phyloP scores from a whole-genome alignment of 805 yeast species.

The Ogataea pini region DNA sequence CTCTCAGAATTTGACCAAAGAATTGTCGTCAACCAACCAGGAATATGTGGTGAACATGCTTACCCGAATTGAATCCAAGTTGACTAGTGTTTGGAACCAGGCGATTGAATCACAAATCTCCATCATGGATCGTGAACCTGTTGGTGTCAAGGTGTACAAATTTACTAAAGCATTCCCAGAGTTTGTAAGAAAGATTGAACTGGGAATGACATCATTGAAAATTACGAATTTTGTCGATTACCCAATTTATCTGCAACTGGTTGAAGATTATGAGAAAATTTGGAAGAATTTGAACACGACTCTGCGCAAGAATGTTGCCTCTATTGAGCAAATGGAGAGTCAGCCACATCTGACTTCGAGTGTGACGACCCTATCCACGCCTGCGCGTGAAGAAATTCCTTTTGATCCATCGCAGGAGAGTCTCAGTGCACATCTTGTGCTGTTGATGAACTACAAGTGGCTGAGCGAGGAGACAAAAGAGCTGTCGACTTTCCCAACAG shows the following conservation, averaged over 20 bases:
- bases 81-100: constrained; percentile 57
- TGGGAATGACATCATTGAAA: constrained; percentile 21
- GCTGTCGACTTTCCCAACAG: constrained; percentile 21
- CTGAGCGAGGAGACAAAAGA: constrained; percentile 44
- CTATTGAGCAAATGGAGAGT: constrained; percentile 10
- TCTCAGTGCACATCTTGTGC: constrained; percentile 35
- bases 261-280: constrained; percentile 22
- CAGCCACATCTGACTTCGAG: constrained; percentile 10
- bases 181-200: constrained; percentile 44
- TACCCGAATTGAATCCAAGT: constrained; percentile 51
- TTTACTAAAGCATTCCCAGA: constrained; percentile 50
- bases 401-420: constrained; percentile 6
- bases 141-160: constrained; percentile 38
- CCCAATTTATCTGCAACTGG: constrained; percentile 19
- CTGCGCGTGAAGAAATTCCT: not conserved
- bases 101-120: constrained; percentile 56
- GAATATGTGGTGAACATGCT: constrained; percentile 60
- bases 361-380: constrained; percentile 3
- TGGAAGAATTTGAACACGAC: constrained; percentile 27
- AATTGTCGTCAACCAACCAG: constrained; percentile 53
- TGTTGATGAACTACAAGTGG: constrained; percentile 57
- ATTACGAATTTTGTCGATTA: constrained; percentile 15
- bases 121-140: constrained; percentile 34
- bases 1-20: constrained; percentile 41
- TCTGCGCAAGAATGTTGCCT: constrained; percentile 16